These are phyloP conservation scores for Prinsepia uniflora DNA, from an alignment of 306 rosid genomes.

Conservation along the genomic window DNA sequence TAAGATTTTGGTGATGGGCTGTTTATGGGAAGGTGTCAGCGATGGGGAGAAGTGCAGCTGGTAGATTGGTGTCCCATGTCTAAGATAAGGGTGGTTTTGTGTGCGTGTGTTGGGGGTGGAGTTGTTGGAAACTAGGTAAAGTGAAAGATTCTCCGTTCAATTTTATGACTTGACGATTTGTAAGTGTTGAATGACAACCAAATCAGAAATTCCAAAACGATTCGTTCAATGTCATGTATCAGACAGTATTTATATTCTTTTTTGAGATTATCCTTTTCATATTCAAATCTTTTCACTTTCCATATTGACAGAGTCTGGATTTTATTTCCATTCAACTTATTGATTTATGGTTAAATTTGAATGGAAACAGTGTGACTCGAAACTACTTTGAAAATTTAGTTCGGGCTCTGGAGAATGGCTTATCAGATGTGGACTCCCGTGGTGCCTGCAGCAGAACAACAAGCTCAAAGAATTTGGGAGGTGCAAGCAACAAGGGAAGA, in stretches of 20 bases:
- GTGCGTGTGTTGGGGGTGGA: not conserved
- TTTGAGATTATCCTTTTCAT: not conserved
- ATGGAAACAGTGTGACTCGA: constrained; percentile 40
- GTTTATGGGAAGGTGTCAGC: no score
- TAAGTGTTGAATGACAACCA: not conserved
- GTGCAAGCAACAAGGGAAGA: constrained; percentile 38
- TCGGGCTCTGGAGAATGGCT: constrained; percentile 48
- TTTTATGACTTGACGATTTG: not conserved
- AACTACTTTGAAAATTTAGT: constrained; percentile 55
- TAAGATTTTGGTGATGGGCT: no score
- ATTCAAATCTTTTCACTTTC: not conserved
- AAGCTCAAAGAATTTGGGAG: constrained; percentile 38
- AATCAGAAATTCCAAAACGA: no score
- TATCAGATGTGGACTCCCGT: constrained; percentile 41
- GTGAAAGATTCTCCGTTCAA: not conserved
- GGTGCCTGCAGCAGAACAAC: constrained; percentile 40
- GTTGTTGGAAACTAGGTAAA: not conserved
- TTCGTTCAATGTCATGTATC: not conserved
- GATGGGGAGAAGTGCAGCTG: not conserved
- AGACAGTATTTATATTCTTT: not conserved
- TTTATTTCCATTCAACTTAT: not conserved
- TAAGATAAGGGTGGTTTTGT: not conserved
- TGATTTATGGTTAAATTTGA: constrained; percentile 12
- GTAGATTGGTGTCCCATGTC: not conserved
- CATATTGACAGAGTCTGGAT: not conserved